Evolutionary conservation across 345 rosid genomes (phyloP).

Genomic region (Citrus medica): DNA sequence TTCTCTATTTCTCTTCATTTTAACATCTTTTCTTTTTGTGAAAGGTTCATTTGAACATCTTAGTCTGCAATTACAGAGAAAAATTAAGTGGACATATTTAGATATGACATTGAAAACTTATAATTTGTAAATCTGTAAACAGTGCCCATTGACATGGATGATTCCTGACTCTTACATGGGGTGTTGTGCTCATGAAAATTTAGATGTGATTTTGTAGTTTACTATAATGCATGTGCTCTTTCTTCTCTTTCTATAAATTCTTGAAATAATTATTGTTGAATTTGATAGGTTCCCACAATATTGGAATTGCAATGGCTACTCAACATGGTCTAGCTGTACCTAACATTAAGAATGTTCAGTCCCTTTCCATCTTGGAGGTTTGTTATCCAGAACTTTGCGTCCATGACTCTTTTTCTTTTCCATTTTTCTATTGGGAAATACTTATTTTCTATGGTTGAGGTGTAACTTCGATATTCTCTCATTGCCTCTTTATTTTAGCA

Average conservation of each 20-base stretch:
- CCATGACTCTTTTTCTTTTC: not conserved
- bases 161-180: not conserved
- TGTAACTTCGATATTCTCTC: not conserved
- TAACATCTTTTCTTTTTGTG: not conserved
- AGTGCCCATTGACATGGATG: not conserved
- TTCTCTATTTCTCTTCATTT: not conserved
- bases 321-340: constrained; percentile 87
- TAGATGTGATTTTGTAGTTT: not conserved
- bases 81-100: not conserved
- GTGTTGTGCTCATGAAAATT: not conserved
- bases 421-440: not conserved
- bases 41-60: not conserved
- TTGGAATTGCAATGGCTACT: constrained; percentile 97
- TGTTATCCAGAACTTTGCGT: constrained; percentile 10
- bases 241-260: not conserved
- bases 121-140: not conserved
- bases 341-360: constrained; percentile 84
- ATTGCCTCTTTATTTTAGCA: not conserved
- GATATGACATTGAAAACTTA: not conserved
- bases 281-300: constrained; percentile 73
- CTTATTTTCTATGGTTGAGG: not conserved
- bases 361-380: constrained; percentile 75
- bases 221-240: not conserved
- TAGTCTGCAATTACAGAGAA: not conserved
- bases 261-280: constrained; percentile 4